These are phyloP conservation scores for Erucastrum elatum DNA, from an alignment of 345 rosid genomes.

Conservation along the genomic window DNA sequence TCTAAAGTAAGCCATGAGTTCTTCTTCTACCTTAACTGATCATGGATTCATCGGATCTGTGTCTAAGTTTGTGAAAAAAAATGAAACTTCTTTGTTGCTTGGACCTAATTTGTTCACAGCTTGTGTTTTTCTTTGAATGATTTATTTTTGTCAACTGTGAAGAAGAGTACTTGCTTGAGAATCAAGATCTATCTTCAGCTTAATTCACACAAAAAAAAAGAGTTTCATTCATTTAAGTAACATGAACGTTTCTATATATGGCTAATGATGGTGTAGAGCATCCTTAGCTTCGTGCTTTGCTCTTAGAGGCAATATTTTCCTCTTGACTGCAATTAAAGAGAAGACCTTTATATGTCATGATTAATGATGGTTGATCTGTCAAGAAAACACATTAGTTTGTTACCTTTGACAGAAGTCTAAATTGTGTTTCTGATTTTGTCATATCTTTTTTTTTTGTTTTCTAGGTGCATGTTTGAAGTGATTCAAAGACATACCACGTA, in stretches of 20 bases:
- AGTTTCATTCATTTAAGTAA: neutral
- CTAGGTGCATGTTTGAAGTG: slow-evolving; percentile 20
- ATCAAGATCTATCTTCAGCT: slow-evolving; percentile 14
- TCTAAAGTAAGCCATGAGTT: slow-evolving; percentile 23
- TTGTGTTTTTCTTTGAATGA: neutral
- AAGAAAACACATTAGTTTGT: neutral
- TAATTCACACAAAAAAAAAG: neutral
- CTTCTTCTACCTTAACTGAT: slow-evolving; percentile 13
- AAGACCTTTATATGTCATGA: neutral
- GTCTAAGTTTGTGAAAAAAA: neutral
- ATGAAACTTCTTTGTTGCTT: neutral
- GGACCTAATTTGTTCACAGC: neutral
- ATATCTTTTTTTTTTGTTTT: neutral
- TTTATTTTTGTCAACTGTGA: neutral
- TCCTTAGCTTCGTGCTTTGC: slow-evolving; percentile 3
- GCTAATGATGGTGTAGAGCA: slow-evolving; percentile 8
- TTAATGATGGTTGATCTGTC: neutral
- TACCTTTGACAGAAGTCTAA: neutral
- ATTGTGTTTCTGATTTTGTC: neutral
- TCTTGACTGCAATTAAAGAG: neutral
- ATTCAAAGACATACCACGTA: slow-evolving; percentile 12
- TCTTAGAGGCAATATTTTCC: neutral
- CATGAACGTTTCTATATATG: neutral
- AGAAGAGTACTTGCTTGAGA: slow-evolving; percentile 20
- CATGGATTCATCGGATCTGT: slow-evolving; percentile 35